Conservation (phyloP, 2,329 filamentous ascomycete species). For the Ophiostoma sp. region DNA sequence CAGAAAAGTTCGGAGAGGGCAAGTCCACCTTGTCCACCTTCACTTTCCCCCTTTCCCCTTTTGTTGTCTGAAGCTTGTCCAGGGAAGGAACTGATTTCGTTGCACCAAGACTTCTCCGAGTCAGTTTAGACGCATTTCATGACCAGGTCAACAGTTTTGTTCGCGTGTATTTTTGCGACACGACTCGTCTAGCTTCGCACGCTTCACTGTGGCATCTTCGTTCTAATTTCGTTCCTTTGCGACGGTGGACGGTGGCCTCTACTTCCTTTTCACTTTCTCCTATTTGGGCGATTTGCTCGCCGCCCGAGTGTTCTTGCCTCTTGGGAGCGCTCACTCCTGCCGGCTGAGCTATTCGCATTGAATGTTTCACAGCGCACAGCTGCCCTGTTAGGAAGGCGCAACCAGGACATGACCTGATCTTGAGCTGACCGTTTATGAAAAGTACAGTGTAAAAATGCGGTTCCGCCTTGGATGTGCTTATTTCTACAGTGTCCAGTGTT, state of each 20-base stretch:
- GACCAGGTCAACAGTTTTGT: background rate
- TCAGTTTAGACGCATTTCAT: background rate
- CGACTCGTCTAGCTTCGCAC: background rate
- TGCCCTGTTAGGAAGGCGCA: slow-evolving; percentile 6
- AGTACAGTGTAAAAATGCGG: background rate
- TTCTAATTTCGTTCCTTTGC: background rate
- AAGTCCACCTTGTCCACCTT: background rate
- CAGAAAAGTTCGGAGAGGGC: too few species aligned
- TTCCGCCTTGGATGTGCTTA: background rate
- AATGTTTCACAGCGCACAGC: background rate
- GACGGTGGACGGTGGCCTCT: background rate
- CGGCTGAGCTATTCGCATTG: background rate
- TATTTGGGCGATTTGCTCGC: background rate
- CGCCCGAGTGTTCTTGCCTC: background rate
- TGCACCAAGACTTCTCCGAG: background rate
- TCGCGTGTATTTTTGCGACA: background rate
- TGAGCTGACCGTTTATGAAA: too few species aligned
- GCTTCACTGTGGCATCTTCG: background rate
- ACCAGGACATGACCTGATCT: background rate
- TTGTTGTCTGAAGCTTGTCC: background rate
- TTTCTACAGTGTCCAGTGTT: background rate
- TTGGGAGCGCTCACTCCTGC: background rate
- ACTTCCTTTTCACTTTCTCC: background rate
- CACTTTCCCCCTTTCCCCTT: background rate
- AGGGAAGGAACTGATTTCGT: background rate